Base-by-base conservation (phyloP, 106 monocot species). In the Acorus gramineus region DNA sequence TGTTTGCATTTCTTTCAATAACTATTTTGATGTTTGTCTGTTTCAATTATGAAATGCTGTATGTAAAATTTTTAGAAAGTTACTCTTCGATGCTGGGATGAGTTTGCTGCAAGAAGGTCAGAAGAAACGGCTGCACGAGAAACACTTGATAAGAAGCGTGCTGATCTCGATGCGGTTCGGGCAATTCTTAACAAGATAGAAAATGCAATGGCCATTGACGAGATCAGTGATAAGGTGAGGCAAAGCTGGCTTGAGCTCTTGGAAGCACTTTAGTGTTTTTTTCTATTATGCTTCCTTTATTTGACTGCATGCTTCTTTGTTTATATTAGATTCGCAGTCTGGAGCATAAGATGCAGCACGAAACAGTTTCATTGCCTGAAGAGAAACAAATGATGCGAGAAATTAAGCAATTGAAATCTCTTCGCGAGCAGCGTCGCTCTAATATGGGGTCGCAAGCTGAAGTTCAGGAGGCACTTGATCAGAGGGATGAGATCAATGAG, bases 311-410 rank as follows among this genome's bases (percentile, higher is more conserved):
- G 4, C n/a, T 8, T 62, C 42, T 61, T 48, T 3, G 10, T 52
- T 54, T 11, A 13, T 60, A 47, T 57, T 70, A 89, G 89, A 85
- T 89, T 63, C 56, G 57, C n/a, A 55, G 49, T 8, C 69, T 89
- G 78, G 78, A 80, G 48, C 84, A 67, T 14, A 80, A 13, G 56
- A 73, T 85, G 47, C 80, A 80, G 50, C 93, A 93, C 80, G 82
- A 80, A 57, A 85, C 88, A 9, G 83, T 83, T 52, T 46, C 80
- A 14, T 57, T 93, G 57, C 80, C 80, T 66, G 67, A 85, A 72
- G 93, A 93, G 59, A 93, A 93, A 46, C 57, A 76, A 50, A 54
- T 77, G 9, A 64, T 93, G 9, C 77, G 73, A 13, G 84, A 93
- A 54, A 88, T 93, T 8, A 93, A 82, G 56, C 61, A 73, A 44